Percentiles rank a stretch among this genome's conserved stretches.
These are phyloP conservation scores for Fusarium incarnatum DNA, from an alignment of 2,329 filamentous ascomycete genomes.

Conservation along the genomic window DNA sequence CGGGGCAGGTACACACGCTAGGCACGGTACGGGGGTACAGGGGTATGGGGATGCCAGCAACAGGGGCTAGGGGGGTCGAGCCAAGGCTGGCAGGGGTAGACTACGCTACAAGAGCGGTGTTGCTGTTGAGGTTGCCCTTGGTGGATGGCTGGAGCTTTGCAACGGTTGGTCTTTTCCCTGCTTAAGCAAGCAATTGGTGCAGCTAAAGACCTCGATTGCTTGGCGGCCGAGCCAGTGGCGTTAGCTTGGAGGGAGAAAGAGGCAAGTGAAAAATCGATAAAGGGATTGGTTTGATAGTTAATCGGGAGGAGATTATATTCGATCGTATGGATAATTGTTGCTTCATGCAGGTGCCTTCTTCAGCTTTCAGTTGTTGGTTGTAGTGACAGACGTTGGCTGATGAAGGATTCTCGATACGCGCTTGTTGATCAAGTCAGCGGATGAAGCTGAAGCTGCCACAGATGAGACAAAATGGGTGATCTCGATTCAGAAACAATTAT, in stretches of 20 bases:
- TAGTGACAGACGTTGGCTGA: not conserved
- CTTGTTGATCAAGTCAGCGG: slow-evolving; percentile 9
- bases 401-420: not conserved
- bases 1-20: slow-evolving; percentile 40
- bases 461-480: not conserved
- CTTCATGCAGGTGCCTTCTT: slow-evolving; percentile 19
- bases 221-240: slow-evolving; percentile 43
- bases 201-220: slow-evolving; percentile 30
- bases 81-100: slow-evolving; percentile 7
- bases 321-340: slow-evolving; percentile 10
- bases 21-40: slow-evolving; percentile 42
- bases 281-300: slow-evolving; percentile 22
- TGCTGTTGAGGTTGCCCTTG: slow-evolving; percentile 33
- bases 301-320: slow-evolving; percentile 19
- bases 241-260: slow-evolving; percentile 22
- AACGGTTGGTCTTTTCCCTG: slow-evolving; percentile 33
- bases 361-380: slow-evolving; percentile 1
- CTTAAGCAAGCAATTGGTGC: slow-evolving; percentile 44
- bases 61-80: slow-evolving; percentile 19
- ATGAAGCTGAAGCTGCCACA: slow-evolving; percentile 2
- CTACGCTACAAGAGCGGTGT: slow-evolving; percentile 31
- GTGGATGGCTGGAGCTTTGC: slow-evolving; percentile 21
- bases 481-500: slow-evolving; percentile 5
- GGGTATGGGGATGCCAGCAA: slow-evolving; percentile 11
- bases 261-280: slow-evolving; percentile 20